phyloP scores from a whole-genome alignment of 2,329 filamentous ascomycete species.

The Capronia coronata region DNA sequence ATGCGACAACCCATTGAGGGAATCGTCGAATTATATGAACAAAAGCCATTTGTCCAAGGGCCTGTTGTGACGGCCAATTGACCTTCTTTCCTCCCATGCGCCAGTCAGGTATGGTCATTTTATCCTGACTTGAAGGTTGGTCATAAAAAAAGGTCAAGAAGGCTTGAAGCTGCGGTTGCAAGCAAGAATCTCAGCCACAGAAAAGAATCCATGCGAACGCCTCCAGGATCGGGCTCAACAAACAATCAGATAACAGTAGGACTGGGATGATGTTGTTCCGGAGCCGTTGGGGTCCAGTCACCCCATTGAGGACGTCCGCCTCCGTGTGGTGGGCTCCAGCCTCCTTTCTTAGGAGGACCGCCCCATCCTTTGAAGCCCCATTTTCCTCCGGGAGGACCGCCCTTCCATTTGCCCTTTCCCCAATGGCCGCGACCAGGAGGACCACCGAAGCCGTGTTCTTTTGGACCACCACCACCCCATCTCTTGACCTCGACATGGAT shows the following conservation, averaged over 20 bases:
- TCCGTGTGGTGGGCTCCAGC: not conserved
- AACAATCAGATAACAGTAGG: constrained; percentile 2
- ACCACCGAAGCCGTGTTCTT: not conserved
- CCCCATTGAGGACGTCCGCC: not conserved
- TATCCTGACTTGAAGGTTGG: not conserved
- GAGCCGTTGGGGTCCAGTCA: not conserved
- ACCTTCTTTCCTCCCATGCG: not conserved
- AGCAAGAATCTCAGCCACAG: not conserved
- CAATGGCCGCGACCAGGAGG: not conserved
- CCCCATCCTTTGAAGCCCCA: not conserved
- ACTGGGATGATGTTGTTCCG: not conserved
- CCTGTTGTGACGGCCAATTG: not conserved
- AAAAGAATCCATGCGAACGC: not conserved
- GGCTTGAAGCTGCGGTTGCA: not conserved
- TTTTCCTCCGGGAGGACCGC: not conserved
- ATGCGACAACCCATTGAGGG: not conserved
- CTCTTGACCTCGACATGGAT: constrained; percentile 2
- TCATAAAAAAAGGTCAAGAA: not conserved
- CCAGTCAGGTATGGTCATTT: not conserved
- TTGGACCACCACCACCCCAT: constrained; percentile 1
- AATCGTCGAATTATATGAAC: not conserved
- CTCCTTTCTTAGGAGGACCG: not conserved
- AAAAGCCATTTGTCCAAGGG: not conserved
- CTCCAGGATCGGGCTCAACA: not conserved
- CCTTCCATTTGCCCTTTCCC: not conserved